Evolutionary conservation across 805 yeast species (phyloP).

Genomic region (Kuraishia floccosa): DNA sequence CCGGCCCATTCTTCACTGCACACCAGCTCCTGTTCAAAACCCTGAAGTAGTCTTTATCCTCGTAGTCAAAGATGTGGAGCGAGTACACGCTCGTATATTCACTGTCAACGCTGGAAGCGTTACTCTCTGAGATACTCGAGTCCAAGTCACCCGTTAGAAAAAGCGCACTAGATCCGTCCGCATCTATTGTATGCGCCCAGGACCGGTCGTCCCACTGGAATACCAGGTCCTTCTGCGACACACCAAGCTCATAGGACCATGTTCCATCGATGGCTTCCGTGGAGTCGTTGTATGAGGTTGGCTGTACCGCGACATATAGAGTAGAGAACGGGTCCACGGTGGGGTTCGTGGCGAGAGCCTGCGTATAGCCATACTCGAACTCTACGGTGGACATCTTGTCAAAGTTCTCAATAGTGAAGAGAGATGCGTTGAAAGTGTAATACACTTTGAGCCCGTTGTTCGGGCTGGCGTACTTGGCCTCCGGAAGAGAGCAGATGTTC

Average conservation of each 20-base stretch:
- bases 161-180: constrained; percentile 59
- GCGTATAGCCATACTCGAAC: constrained; percentile 15
- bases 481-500: constrained; percentile 30
- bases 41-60: constrained; percentile 20
- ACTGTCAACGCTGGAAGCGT: not conserved
- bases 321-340: constrained; percentile 5
- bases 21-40: constrained; percentile 52
- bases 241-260: constrained; percentile 61
- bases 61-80: constrained; percentile 36
- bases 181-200: constrained; percentile 49
- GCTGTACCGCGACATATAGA: constrained; percentile 10
- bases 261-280: constrained; percentile 5
- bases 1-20: constrained; percentile 50
- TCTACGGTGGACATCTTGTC: constrained; percentile 6
- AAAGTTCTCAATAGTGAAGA: constrained; percentile 4
- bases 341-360: constrained; percentile 8
- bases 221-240: constrained; percentile 48
- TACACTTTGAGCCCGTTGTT: constrained; percentile 13
- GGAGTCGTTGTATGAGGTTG: not conserved
- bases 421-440: constrained; percentile 13
- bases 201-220: constrained; percentile 59
- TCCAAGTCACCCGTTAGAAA: constrained; percentile 42
- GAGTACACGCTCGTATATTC: constrained; percentile 13
- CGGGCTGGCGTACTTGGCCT: constrained; percentile 1
- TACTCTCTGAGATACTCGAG: not conserved